Conservation (phyloP, 306 rosid genomes). For the Lithocarpus polystachyus region DNA sequence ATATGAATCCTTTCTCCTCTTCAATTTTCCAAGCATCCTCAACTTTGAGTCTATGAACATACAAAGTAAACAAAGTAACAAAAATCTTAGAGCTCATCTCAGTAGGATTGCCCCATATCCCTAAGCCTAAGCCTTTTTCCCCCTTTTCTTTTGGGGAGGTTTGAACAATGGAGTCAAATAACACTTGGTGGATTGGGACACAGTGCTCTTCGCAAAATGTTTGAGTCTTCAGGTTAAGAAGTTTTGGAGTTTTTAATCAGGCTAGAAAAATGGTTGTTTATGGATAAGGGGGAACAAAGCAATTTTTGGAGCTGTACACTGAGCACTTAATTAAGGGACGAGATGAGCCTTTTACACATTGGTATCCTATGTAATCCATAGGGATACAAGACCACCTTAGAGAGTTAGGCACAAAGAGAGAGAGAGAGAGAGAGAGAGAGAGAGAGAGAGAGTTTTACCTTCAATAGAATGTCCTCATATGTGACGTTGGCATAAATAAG, state of each 20-base stretch:
- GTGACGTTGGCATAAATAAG: conserved; percentile 71
- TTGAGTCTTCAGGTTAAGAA: background rate
- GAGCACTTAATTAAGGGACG: background rate
- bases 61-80: background rate
- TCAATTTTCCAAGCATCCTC: too few species aligned
- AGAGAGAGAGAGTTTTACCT: conserved; percentile 26
- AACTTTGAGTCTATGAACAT: too few species aligned
- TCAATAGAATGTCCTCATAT: conserved; percentile 57
- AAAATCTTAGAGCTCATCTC: background rate
- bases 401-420: background rate
- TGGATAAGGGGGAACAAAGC: background rate
- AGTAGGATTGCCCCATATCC: background rate
- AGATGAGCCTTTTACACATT: background rate
- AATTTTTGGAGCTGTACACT: background rate
- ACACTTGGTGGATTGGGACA: background rate
- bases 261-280: background rate
- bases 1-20: background rate
- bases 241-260: background rate
- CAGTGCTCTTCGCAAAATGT: background rate
- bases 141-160: background rate
- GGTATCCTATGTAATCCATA: background rate
- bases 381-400: background rate
- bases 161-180: background rate
- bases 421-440: background rate
- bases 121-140: background rate